phyloP scores from a whole-genome alignment of 2,329 filamentous ascomycete species.

The Microsporum canis region DNA sequence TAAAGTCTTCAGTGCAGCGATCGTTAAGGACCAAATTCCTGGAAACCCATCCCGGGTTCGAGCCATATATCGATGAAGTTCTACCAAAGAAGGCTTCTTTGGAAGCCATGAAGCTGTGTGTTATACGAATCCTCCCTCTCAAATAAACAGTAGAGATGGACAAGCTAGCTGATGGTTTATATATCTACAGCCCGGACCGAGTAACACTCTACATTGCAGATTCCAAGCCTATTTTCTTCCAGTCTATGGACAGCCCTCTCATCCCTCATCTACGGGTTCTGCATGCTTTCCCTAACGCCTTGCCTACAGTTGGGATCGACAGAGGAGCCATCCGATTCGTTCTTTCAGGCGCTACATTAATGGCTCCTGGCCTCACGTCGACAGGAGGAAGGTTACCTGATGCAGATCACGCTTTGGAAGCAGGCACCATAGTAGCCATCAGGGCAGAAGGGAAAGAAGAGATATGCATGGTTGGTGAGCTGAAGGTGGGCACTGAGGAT shows the following conservation, averaged over 20 bases:
- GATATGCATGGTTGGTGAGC: constrained; percentile 73
- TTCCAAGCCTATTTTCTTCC: constrained; percentile 74
- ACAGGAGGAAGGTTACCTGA: constrained; percentile 68
- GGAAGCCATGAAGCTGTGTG: constrained; percentile 73
- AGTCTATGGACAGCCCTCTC: constrained; percentile 64
- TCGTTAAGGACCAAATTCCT: constrained; percentile 71
- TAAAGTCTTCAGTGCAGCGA: constrained; percentile 92
- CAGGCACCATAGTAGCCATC: constrained; percentile 76
- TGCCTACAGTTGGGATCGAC: constrained; percentile 80
- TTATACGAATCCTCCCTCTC: neutral
- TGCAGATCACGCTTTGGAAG: constrained; percentile 51
- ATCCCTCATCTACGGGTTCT: constrained; percentile 82
- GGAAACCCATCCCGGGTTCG: constrained; percentile 73
- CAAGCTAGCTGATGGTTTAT: neutral
- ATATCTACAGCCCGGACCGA: constrained; percentile 56
- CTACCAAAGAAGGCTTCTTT: constrained; percentile 90
- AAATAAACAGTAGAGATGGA: neutral
- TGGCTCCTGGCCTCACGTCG: constrained; percentile 87
- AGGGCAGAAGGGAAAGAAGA: constrained; percentile 88
- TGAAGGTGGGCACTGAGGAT: constrained; percentile 78
- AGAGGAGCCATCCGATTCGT: constrained; percentile 95
- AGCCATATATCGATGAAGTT: constrained; percentile 82
- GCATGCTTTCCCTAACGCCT: constrained; percentile 75
- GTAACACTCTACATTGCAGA: constrained; percentile 79
- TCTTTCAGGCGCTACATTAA: constrained; percentile 80